phyloP scores from a whole-genome alignment of 208 protist genomes.

The Angomonas deanei region DNA sequence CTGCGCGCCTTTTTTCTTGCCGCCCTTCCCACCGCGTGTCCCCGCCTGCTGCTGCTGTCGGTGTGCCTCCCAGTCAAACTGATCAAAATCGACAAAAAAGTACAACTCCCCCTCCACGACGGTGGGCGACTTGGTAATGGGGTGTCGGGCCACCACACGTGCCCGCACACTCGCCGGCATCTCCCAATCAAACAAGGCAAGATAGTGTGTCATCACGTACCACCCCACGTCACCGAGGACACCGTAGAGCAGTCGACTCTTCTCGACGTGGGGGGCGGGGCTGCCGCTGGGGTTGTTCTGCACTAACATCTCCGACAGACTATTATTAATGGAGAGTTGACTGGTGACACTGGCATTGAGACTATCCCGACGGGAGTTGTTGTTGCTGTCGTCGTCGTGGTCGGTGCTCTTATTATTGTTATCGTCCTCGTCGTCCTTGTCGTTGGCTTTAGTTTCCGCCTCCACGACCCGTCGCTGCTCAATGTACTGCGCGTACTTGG shows the following conservation, averaged over 20 bases:
- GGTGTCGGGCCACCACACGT: constrained; percentile 7
- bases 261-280: not conserved
- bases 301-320: not conserved
- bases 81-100: constrained; percentile 3
- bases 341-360: not conserved
- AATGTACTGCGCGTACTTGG: not conserved
- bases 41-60: too few species aligned
- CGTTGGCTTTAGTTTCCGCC: not conserved
- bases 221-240: constrained; percentile 29
- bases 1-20: not conserved
- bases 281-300: not conserved
- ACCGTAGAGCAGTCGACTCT: constrained; percentile 3
- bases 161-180: constrained; percentile 18
- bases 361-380: not conserved
- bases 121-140: not conserved
- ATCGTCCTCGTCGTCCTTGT: not conserved
- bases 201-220: constrained; percentile 13
- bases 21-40: not conserved
- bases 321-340: not conserved
- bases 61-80: not conserved
- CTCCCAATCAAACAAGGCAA: constrained; percentile 14
- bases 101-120: constrained; percentile 20
- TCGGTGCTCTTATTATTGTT: not conserved
- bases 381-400: not conserved
- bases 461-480: not conserved